These are phyloP conservation scores for Hibiscus trionum DNA, from an alignment of 345 rosid genomes.

Conservation along the genomic window DNA sequence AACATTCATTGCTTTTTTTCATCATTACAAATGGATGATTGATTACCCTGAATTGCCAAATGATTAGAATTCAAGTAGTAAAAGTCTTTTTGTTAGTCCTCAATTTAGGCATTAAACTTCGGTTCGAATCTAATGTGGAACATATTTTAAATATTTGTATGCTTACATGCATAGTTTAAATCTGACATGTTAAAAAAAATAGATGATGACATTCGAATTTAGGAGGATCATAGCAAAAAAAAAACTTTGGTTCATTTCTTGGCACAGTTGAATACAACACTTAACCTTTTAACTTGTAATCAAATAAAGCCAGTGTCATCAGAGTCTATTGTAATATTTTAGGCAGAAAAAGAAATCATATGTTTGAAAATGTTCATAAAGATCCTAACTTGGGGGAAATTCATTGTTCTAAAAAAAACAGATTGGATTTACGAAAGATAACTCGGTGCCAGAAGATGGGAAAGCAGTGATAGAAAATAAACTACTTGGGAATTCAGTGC, in stretches of 20 bases:
- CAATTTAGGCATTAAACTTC: too few relatives aligned
- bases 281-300: background rate
- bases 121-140: too few relatives aligned
- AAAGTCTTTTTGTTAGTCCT: too few relatives aligned
- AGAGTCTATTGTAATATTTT: too few relatives aligned
- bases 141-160: too few relatives aligned
- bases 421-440: conserved; percentile 68
- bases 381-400: background rate
- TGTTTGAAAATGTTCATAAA: background rate
- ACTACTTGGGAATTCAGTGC: conserved; percentile 49
- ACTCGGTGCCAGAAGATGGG: conserved; percentile 38
- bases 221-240: too few relatives aligned
- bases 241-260: too few relatives aligned
- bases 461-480: conserved; percentile 53
- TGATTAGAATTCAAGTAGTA: background rate
- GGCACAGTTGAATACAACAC: too few relatives aligned
- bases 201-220: too few relatives aligned
- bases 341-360: too few relatives aligned
- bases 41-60: background rate
- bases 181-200: too few relatives aligned
- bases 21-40: background rate
- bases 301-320: background rate
- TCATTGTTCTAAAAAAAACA: conserved; percentile 16
- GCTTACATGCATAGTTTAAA: too few relatives aligned
- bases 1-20: background rate